Percentiles rank a stretch among this genome's conserved stretches.
These are phyloP conservation scores for Pseudoneurospora amorphoporcata DNA, from an alignment of 495 filamentous ascomycete genomes.

Conservation along the genomic window DNA sequence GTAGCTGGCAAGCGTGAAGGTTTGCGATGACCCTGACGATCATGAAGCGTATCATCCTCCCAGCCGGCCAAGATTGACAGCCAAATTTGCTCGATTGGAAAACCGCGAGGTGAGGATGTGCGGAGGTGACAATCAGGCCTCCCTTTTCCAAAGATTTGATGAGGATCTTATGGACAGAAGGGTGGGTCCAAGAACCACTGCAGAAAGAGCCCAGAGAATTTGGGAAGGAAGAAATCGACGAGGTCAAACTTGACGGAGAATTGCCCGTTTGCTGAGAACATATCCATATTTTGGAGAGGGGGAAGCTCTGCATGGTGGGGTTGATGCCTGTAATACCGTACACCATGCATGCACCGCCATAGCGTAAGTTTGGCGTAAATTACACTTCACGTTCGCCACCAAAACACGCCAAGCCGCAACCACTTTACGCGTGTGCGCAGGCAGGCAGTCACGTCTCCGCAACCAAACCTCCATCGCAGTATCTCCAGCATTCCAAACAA, in stretches of 20 bases:
- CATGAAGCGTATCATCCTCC: not conserved
- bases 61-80: not conserved
- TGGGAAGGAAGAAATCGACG: not conserved
- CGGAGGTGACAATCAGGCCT: not conserved
- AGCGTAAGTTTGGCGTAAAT: not conserved
- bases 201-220: not conserved
- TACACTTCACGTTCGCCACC: not conserved
- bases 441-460: not conserved
- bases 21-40: not conserved
- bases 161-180: not conserved
- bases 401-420: not conserved
- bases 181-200: not conserved
- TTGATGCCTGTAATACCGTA: not conserved
- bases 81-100: not conserved
- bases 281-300: not conserved
- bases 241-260: not conserved
- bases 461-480: not conserved
- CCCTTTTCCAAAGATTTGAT: not conserved
- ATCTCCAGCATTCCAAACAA: not conserved
- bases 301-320: not conserved
- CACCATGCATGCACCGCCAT: not conserved
- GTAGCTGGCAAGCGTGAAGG: not conserved
- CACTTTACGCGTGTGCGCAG: not conserved
- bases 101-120: not conserved
- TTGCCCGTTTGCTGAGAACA: not conserved